Base-by-base conservation (phyloP, 768 basidiomycete species). In the Lactifluus echinatus region DNA sequence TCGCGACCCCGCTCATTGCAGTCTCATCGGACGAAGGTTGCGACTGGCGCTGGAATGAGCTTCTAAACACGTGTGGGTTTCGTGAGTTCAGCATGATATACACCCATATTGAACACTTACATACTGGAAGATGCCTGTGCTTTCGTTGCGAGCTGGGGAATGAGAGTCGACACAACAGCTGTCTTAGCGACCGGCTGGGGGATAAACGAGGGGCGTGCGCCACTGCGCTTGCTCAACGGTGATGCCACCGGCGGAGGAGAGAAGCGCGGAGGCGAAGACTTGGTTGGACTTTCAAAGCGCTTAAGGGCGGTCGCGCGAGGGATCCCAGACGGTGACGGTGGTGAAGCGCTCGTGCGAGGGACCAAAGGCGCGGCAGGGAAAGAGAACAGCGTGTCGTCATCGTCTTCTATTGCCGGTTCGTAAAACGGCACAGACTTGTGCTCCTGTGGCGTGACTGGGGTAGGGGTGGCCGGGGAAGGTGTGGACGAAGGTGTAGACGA, bases 201-300 rank as follows among this genome's bases (percentile, higher is more conserved):
- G 47, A 86, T 84, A 64, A 82, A 82, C 5, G 85, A 81, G 7
- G 79, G 73, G 34, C 71, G 64, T 4, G 67, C 63, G 17, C 74
- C 74, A 6, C 72, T 75, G 55, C 79, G 80, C 68, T 80, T 83
- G 23, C 70, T 72, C 3, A 82, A 79, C 42, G 81, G 79, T 0
- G 81, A 82, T 24, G 59, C 59, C 59, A 69, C 73, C 2, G 72
- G 66, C 31, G 75, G 74, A 11, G 70, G 68, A 15, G 68, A 63
- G n/a, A 67, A 55, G 1, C 63, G 57, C 3, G 70, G 59, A 17
- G 64, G 50, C 31, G 67, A 61, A 11, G 48, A 48, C 39, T 49
- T 58, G 52, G 31, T 66, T 42, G 66, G 66, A 48, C 66, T 60
- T 6, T 75, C 65, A 26, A 72, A 71, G 14, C 69, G 66, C 37